phyloP scores from a whole-genome alignment of 2,329 filamentous ascomycete species.

The Xylariomycetidae sp. region DNA sequence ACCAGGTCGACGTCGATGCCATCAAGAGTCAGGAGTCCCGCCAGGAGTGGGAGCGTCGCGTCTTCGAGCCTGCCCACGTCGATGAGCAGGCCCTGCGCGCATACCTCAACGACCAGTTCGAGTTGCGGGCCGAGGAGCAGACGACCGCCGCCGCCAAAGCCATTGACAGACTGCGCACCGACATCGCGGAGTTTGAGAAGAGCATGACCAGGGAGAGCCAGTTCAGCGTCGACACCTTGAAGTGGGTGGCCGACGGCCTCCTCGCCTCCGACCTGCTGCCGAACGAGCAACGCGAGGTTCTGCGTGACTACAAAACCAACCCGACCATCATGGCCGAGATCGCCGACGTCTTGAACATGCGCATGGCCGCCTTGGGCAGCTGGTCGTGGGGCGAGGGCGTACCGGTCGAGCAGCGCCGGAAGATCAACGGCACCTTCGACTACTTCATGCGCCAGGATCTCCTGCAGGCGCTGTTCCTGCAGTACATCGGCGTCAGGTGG shows the following conservation, averaged over 20 bases:
- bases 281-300: conserved; percentile 33
- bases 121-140: conserved; percentile 19
- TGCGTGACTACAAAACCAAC: conserved; percentile 38
- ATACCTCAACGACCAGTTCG: conserved; percentile 38
- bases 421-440: conserved; percentile 42
- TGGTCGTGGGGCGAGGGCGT: conserved; percentile 43
- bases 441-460: conserved; percentile 48
- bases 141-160: conserved; percentile 18
- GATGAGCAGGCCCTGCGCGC: conserved; percentile 30
- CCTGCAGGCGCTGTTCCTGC: conserved; percentile 44
- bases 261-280: conserved; percentile 38
- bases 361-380: conserved; percentile 34
- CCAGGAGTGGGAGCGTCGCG: conserved; percentile 37
- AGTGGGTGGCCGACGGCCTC: conserved; percentile 36
- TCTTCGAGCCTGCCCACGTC: conserved; percentile 34
- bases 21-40: conserved; percentile 35
- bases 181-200: conserved; percentile 27
- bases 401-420: conserved; percentile 36
- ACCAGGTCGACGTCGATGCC: conserved; percentile 35
- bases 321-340: conserved; percentile 39
- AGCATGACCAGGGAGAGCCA: conserved; percentile 24
- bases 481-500: conserved; percentile 43
- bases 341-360: conserved; percentile 47
- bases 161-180: conserved; percentile 15
- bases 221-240: conserved; percentile 30